Percentiles rank a stretch among this genome's conserved stretches.
phyloP scores from a whole-genome alignment of 2,329 filamentous ascomycete species.

The Epichloe sibirici region DNA sequence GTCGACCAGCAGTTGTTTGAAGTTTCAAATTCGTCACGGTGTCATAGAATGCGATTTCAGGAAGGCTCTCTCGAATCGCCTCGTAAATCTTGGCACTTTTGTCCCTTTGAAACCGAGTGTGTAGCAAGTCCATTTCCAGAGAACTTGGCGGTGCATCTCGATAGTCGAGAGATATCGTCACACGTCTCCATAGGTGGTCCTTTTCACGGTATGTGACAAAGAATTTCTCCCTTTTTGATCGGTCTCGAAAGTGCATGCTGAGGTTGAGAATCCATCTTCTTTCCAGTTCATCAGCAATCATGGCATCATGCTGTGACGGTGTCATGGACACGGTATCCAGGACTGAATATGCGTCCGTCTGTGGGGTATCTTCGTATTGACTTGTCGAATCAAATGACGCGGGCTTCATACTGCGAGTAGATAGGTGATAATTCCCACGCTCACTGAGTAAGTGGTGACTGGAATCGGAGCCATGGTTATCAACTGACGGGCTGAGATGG shows the following conservation, averaged over 20 bases:
- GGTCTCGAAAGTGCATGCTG: conserved; percentile 95
- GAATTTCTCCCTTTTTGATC: conserved; percentile 89
- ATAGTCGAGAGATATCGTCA: conserved; percentile 92
- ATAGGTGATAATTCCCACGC: not conserved
- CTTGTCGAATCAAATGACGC: not conserved
- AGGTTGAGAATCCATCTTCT: conserved; percentile 90
- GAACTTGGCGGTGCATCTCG: conserved; percentile 67
- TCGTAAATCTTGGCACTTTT: conserved; percentile 92
- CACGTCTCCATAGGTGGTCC: conserved; percentile 67
- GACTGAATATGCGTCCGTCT: conserved; percentile 20
- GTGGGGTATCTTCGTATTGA: conserved; percentile 8
- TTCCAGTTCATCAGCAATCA: conserved; percentile 72
- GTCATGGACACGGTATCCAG: conserved; percentile 36
- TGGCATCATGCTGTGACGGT: conserved; percentile 44
- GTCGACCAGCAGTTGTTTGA: conserved; percentile 71
- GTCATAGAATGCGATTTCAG: conserved; percentile 91
- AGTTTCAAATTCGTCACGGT: conserved; percentile 94
- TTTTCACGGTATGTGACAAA: conserved; percentile 88
- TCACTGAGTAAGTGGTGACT: not conserved
- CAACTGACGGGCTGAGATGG: conserved; percentile 12
- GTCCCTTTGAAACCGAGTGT: conserved; percentile 73
- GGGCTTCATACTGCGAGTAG: not conserved
- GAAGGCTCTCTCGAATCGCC: conserved; percentile 79
- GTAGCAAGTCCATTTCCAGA: conserved; percentile 70
- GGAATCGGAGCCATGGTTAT: not conserved